Evolutionary conservation across 768 basidiomycete genomes (phyloP), one percentile per base, ranked within the genome.

Genomic region (Porpolomopsis calyptriformis): DNA sequence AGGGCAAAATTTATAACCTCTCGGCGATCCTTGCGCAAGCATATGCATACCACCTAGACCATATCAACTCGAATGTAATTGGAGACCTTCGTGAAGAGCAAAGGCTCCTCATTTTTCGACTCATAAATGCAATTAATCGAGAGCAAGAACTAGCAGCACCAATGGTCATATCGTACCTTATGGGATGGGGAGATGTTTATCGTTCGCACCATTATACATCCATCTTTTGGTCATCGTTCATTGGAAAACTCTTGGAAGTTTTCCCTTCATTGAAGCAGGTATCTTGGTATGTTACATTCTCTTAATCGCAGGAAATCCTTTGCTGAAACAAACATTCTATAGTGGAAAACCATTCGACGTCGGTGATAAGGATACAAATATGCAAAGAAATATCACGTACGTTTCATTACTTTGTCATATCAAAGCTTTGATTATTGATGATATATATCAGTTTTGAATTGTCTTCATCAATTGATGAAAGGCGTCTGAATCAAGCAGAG

Each of bases 121-220:
- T 60, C 4, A 45, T 57, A 0, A 50, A 65, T 25, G 49, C 53
- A 0, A 47, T 69, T 1, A 68, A 60, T 36, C 20, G 46, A 0
- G 50, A 63, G 24, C 57, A 60, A 20, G 67, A 68, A 22, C 25
- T 63, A 0, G 52, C 57, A 0, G 62, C 44, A 0, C 59, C 68
- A 0, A n/a, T n/a, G n/a, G n/a, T n/a, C n/a, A n/a, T n/a, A n/a
- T n/a, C n/a, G n/a, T n/a, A n/a, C n/a, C n/a, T n/a, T n/a, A 64
- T 68, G 65, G 64, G 61, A 2, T 67, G 63, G 63, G 62, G 59
- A 0, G 62, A 70, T 31, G 36, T 31, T 0, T 60, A 52, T 12
- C 14, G 11, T 0, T 69, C 61, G 0, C 67, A 70, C 39, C 46
- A 46, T 4, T 70, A 63, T 40, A 48, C 44, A 0, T 12, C 55